These are phyloP conservation scores for Barnettozyma botsteinii DNA, from an alignment of 805 yeast species.

Conservation along the genomic window DNA sequence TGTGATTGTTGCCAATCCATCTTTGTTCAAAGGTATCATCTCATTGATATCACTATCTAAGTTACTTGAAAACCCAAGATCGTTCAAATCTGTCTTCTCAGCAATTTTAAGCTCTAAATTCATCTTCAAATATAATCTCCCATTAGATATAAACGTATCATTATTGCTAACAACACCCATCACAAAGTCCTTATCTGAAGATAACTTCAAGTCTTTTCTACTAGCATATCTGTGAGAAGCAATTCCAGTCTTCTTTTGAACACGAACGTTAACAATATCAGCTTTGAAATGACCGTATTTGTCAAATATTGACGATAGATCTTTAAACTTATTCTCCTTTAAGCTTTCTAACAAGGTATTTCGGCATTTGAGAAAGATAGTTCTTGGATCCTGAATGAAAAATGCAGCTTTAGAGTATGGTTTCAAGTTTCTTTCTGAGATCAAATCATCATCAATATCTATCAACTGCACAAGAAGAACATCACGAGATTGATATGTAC, in stretches of 20 bases:
- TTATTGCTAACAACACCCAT: background rate
- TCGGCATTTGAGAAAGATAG: background rate
- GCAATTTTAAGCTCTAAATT: background rate
- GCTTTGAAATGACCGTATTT: constrained; percentile 3
- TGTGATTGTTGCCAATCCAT: too few relatives aligned
- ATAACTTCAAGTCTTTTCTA: background rate
- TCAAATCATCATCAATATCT: too few relatives aligned
- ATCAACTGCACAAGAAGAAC: too few relatives aligned
- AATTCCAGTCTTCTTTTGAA: too few relatives aligned
- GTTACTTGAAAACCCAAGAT: too few relatives aligned
- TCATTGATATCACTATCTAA: background rate
- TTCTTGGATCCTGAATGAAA: background rate
- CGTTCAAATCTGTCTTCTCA: background rate
- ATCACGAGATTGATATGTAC: too few relatives aligned
- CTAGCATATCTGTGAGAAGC: background rate
- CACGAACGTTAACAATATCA: background rate
- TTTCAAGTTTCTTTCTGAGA: background rate
- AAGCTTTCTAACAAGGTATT: background rate
- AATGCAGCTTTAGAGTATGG: background rate
- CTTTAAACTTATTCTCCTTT: background rate
- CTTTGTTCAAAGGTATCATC: too few relatives aligned
- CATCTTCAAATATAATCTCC: background rate
- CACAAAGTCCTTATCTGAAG: background rate
- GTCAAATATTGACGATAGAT: background rate
- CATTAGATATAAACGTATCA: background rate